Evolutionary conservation across 2,329 filamentous ascomycete genomes (phyloP).

Genomic region (Aspergillus novofumigatus): DNA sequence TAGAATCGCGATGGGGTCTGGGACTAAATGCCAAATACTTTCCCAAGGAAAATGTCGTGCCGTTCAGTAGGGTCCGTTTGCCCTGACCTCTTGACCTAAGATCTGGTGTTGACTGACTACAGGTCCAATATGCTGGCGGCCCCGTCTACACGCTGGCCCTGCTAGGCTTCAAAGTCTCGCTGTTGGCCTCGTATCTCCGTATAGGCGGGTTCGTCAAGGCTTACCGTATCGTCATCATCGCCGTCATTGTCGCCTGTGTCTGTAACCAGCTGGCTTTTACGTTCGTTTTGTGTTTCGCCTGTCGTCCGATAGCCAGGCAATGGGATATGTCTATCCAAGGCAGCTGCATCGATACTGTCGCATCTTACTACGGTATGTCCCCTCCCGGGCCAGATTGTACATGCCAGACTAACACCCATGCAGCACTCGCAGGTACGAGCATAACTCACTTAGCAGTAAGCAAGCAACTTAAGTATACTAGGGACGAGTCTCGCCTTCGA

Average conservation of each 20-base stretch:
- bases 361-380: slow-evolving; percentile 43
- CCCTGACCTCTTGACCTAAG: neutral
- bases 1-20: slow-evolving; percentile 27
- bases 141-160: slow-evolving; percentile 29
- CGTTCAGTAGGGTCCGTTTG: slow-evolving; percentile 23
- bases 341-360: slow-evolving; percentile 38
- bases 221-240: slow-evolving; percentile 33
- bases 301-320: slow-evolving; percentile 34
- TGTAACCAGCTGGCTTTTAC: slow-evolving; percentile 38
- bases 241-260: slow-evolving; percentile 32
- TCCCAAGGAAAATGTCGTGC: slow-evolving; percentile 20
- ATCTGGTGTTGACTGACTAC: neutral
- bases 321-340: slow-evolving; percentile 41
- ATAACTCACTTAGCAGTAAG: neutral
- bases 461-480: too few species aligned
- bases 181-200: slow-evolving; percentile 46
- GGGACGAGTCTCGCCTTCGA: slow-evolving; percentile 23
- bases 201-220: slow-evolving; percentile 39
- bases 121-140: slow-evolving; percentile 28
- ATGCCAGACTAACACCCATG: neutral
- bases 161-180: slow-evolving; percentile 46
- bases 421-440: slow-evolving; percentile 7
- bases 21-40: slow-evolving; percentile 17
- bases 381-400: too few species aligned
- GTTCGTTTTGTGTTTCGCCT: slow-evolving; percentile 22